Evolutionary conservation across 2,329 filamentous ascomycete species (phyloP), one percentile per base, ranked within the genome.

Genomic region (Penicillium sp.): DNA sequence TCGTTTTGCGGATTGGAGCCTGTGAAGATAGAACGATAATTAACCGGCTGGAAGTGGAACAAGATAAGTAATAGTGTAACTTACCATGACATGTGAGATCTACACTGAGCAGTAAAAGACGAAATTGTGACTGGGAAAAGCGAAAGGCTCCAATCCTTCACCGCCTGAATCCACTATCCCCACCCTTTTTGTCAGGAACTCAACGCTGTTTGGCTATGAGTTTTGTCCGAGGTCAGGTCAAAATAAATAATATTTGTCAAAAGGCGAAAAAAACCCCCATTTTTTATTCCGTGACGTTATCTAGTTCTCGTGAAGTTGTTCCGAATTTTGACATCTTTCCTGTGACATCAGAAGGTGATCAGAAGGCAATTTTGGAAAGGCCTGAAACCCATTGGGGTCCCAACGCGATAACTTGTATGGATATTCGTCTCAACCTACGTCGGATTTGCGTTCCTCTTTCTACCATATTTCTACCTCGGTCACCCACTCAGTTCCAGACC

Each of bases 381-480:
- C 22, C 30, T 59, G 51, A 48, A 50, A 58, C 59, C 59, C 46
- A 57, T 59, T 53, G 57, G 50, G 50, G 25, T 17, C 30, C 51
- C 51, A 50, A 26, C 49, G 36, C 52, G 47, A 50, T 26, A 35
- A 53, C 26, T 52, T 40, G 35, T 56, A 54, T 65, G 60, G 50
- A 66, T 62, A 59, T 55, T 33, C 48, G 48, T 49, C 55, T 56
- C 59, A 60, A 52, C 41, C 37, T 52, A 48, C 55, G 50, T 50
- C 65, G 64, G 63, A 64, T 63, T 52, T 64, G 49, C 55, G 55
- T 67, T 68, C 62, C 61, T 61, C 48, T 41, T 42, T 54, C 58
- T 61, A 62, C 61, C 59, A 63, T 54, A 42, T 17, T 50, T 55
- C 55, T 66, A 65, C 69, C 69, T 72, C 70, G 69, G 69, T 58